Conservation (phyloP, 805 yeast genomes). For the Candida montana region DNA sequence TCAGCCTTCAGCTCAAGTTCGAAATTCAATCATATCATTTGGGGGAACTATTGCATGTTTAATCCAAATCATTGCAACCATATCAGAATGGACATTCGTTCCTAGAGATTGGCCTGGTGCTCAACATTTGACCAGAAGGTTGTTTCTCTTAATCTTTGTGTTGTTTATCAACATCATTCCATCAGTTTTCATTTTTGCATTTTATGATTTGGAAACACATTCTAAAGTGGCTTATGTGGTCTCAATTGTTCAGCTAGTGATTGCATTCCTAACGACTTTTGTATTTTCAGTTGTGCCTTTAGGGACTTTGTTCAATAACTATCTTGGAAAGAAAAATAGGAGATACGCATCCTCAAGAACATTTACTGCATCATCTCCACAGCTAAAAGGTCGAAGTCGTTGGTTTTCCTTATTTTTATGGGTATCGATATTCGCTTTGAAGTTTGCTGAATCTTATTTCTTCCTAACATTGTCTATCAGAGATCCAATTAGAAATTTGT, state of each 20-base stretch:
- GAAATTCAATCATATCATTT: conserved; percentile 52
- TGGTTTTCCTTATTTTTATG: conserved; percentile 65
- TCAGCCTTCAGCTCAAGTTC: conserved; percentile 55
- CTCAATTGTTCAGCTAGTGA: conserved; percentile 47
- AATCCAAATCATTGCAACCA: conserved; percentile 51
- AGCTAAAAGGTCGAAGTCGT: conserved; percentile 46
- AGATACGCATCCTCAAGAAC: conserved; percentile 46
- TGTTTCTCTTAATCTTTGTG: conserved; percentile 37
- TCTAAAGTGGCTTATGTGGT: conserved; percentile 35
- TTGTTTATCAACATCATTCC: conserved; percentile 48
- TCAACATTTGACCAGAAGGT: conserved; percentile 46
- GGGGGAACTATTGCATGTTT: conserved; percentile 63
- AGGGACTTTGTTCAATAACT: conserved; percentile 45
- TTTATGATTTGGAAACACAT: conserved; percentile 34
- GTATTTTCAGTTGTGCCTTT: conserved; percentile 60
- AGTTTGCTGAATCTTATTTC: conserved; percentile 73
- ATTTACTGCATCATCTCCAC: conserved; percentile 58
- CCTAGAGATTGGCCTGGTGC: conserved; percentile 76
- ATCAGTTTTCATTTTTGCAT: conserved; percentile 42
- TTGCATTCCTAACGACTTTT: conserved; percentile 50
- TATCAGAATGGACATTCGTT: conserved; percentile 56
- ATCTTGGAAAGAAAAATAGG: conserved; percentile 36
- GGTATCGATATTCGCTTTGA: conserved; percentile 59
- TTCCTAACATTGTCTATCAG: conserved; percentile 67
- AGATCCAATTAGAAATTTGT: conserved; percentile 69